phyloP scores from a whole-genome alignment of 495 filamentous ascomycete species.

The Melanomma pulvis-pyrius region DNA sequence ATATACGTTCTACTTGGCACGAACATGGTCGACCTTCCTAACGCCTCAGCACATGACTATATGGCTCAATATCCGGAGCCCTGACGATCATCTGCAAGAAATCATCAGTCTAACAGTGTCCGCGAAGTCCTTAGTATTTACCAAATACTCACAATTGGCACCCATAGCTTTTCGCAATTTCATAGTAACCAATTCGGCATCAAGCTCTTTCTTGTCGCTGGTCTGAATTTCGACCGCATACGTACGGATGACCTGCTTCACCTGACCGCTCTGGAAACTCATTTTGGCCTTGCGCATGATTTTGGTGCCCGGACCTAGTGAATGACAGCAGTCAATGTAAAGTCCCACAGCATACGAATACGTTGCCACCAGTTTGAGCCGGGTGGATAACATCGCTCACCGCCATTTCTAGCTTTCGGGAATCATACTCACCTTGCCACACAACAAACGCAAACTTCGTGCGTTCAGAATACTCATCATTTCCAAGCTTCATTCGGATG shows the following conservation, averaged over 20 bases:
- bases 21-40: no score
- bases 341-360: neutral
- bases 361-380: neutral
- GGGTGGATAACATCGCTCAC: neutral
- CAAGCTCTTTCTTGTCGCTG: conserved; percentile 53
- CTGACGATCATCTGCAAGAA: conserved; percentile 12
- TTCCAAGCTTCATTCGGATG: conserved; percentile 60
- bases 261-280: conserved; percentile 58
- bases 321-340: neutral
- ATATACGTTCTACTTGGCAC: no score
- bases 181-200: conserved; percentile 57
- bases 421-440: conserved; percentile 55
- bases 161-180: conserved; percentile 59
- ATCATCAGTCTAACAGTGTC: neutral
- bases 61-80: neutral
- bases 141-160: conserved; percentile 56
- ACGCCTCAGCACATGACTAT: no score
- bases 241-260: conserved; percentile 58
- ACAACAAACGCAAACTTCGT: conserved; percentile 61
- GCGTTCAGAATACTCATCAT: conserved; percentile 61
- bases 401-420: neutral
- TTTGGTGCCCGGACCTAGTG: conserved; percentile 46
- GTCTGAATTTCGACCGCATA: conserved; percentile 59
- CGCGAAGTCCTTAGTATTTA: neutral
- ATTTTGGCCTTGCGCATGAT: conserved; percentile 64